A percentile compares a stretch with the other conserved stretches of the same genome.
phyloP scores from a whole-genome alignment of 495 filamentous ascomycete genomes.

The Penicillium coffeae region DNA sequence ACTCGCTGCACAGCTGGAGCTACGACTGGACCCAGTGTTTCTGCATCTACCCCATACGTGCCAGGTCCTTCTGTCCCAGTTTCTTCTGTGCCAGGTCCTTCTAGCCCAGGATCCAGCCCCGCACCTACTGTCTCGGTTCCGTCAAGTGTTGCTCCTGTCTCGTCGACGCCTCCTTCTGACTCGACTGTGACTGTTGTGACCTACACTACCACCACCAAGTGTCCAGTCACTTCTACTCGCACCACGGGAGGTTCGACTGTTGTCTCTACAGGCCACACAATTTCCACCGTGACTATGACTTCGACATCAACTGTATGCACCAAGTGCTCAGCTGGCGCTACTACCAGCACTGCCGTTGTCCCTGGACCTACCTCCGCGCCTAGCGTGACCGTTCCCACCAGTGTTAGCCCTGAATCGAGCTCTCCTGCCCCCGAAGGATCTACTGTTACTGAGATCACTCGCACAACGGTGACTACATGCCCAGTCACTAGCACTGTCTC shows the following conservation, averaged over 20 bases:
- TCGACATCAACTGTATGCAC: conserved; percentile 32
- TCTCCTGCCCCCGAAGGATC: conserved; percentile 14
- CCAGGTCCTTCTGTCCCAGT: background rate
- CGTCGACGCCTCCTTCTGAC: conserved; percentile 31
- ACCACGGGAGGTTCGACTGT: conserved; percentile 31
- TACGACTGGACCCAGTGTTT: conserved; percentile 1
- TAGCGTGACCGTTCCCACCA: conserved; percentile 16
- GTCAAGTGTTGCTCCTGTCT: conserved; percentile 5
- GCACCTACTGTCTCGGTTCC: conserved; percentile 13
- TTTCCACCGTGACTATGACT: conserved; percentile 37
- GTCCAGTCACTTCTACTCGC: conserved; percentile 37
- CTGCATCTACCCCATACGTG: conserved; percentile 20
- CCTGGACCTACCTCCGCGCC: conserved; percentile 7
- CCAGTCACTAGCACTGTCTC: conserved; percentile 14
- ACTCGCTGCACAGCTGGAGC: conserved; percentile 23
- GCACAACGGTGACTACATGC: conserved; percentile 33
- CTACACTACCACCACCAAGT: conserved; percentile 33
- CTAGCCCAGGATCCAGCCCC: conserved; percentile 21
- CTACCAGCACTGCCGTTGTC: conserved; percentile 2
- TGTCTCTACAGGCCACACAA: conserved; percentile 33
- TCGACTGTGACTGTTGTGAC: conserved; percentile 18
- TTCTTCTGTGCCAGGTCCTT: background rate
- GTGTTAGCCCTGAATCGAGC: conserved; percentile 5
- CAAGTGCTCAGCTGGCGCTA: conserved; percentile 24
- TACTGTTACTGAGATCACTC: conserved; percentile 27